Evolutionary conservation across 768 basidiomycete genomes (phyloP).

Genomic region (Hypholoma fasciculare): DNA sequence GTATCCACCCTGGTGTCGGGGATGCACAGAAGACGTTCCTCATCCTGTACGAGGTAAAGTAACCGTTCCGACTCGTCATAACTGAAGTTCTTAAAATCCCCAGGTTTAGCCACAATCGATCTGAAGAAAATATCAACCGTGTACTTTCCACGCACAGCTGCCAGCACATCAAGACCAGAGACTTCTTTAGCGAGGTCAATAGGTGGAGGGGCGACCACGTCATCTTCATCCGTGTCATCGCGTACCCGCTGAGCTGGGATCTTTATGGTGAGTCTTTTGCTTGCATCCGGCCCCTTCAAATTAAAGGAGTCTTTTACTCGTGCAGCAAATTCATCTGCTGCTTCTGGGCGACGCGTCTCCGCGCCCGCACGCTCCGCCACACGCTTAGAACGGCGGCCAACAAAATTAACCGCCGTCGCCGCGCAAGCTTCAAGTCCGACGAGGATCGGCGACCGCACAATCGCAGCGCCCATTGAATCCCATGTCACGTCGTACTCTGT

Average conservation of each 20-base stretch:
- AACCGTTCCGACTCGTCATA: too few relatives aligned
- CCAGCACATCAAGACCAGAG: too few relatives aligned
- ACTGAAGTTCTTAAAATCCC: too few relatives aligned
- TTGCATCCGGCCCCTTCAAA: not conserved
- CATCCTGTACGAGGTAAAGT: too few relatives aligned
- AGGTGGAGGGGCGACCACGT: too few relatives aligned
- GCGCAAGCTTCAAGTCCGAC: slow-evolving; percentile 1
- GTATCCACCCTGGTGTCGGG: too few relatives aligned
- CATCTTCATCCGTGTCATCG: too few relatives aligned
- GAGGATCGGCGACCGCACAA: not conserved
- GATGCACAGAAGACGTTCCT: too few relatives aligned
- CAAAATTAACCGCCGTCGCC: not conserved
- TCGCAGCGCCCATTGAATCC: not conserved
- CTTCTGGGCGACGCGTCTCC: not conserved
- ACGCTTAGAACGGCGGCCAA: not conserved
- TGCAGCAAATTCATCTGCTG: slow-evolving; percentile 1
- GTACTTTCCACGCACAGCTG: too few relatives aligned
- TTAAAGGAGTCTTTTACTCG: not conserved
- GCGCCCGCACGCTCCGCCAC: not conserved
- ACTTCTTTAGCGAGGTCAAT: too few relatives aligned
- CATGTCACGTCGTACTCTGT: slow-evolving; percentile 18
- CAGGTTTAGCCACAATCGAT: too few relatives aligned
- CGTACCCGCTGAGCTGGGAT: not conserved
- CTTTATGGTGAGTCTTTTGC: not conserved
- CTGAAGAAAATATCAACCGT: too few relatives aligned